A percentile compares a stretch with the other conserved stretches of the same genome.
Conservation (phyloP, 768 basidiomycete genomes). For the Epithele typhae region DNA sequence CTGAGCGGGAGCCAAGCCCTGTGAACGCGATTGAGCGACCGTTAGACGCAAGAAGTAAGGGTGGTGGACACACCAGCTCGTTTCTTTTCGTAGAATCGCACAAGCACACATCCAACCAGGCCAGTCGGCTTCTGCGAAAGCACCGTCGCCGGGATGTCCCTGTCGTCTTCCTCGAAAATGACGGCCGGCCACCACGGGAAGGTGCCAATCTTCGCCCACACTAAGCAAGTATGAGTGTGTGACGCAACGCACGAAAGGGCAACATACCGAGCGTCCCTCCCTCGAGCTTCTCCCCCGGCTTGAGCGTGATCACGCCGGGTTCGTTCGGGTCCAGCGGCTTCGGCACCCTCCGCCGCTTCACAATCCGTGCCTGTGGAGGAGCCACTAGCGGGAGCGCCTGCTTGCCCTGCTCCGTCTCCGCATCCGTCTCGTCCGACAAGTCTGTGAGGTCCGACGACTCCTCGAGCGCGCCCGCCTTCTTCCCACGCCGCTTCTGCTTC, state of each 20-base stretch:
- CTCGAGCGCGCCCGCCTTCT: not conserved
- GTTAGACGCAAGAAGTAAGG: not conserved
- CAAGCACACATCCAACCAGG: conserved; percentile 43
- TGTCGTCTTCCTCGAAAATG: conserved; percentile 56
- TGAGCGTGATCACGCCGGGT: conserved; percentile 30
- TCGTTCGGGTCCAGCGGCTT: conserved; percentile 8
- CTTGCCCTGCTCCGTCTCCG: not conserved
- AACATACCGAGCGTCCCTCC: conserved; percentile 64
- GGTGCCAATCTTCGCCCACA: conserved; percentile 79
- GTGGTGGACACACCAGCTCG: conserved; percentile 44
- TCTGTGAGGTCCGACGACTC: conserved; percentile 7
- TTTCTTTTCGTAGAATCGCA: conserved; percentile 76
- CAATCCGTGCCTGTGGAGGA: not conserved
- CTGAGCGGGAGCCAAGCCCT: conserved; percentile 63
- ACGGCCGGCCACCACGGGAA: conserved; percentile 91
- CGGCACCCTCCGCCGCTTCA: conserved; percentile 1
- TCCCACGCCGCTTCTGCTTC: not conserved
- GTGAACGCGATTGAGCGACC: conserved; percentile 1
- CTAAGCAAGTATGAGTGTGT: conserved; percentile 31
- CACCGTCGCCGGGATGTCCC: conserved; percentile 42
- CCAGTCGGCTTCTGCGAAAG: conserved; percentile 6
- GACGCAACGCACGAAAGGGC: not conserved
- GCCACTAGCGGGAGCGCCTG: not conserved
- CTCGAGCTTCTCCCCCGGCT: conserved; percentile 35
- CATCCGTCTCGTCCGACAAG: conserved; percentile 11